Conservation (phyloP, 2,329 filamentous ascomycete genomes). For the Penicillium sclerotiorum region DNA sequence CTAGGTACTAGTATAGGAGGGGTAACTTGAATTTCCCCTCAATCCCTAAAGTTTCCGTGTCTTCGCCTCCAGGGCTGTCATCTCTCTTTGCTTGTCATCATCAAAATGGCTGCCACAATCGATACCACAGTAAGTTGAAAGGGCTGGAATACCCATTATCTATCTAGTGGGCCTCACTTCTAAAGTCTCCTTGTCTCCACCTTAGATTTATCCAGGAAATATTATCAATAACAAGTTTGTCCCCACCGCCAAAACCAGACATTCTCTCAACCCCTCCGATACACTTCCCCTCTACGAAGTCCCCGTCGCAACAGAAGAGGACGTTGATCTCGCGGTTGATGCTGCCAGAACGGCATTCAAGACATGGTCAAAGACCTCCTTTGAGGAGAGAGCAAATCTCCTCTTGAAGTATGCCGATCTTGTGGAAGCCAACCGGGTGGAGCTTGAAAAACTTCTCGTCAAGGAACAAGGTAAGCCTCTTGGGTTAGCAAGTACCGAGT, state of each 20-base stretch:
- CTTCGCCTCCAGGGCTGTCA: no score
- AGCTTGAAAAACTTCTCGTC: conserved; percentile 42
- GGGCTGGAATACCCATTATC: no score
- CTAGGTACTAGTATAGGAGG: no score
- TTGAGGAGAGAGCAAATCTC: conserved; percentile 41
- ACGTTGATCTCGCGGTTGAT: conserved; percentile 55
- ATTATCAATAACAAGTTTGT: not conserved
- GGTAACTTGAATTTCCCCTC: no score
- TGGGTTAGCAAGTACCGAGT: conserved; percentile 31
- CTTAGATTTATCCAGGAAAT: not conserved
- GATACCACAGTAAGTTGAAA: no score
- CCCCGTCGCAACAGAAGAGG: conserved; percentile 51
- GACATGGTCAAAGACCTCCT: conserved; percentile 46
- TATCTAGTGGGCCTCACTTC: no score
- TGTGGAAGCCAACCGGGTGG: conserved; percentile 38
- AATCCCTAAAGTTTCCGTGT: no score
- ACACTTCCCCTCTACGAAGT: conserved; percentile 37
- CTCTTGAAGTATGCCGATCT: conserved; percentile 38
- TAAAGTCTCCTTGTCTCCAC: no score
- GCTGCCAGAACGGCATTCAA: conserved; percentile 53
- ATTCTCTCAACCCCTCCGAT: not conserved
- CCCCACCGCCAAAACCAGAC: not conserved
- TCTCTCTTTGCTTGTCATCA: no score
- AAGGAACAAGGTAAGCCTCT: conserved; percentile 48
- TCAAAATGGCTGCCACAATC: no score